Evolutionary conservation across 768 basidiomycete genomes (phyloP).

Genomic region (Boletus coccyginus): DNA sequence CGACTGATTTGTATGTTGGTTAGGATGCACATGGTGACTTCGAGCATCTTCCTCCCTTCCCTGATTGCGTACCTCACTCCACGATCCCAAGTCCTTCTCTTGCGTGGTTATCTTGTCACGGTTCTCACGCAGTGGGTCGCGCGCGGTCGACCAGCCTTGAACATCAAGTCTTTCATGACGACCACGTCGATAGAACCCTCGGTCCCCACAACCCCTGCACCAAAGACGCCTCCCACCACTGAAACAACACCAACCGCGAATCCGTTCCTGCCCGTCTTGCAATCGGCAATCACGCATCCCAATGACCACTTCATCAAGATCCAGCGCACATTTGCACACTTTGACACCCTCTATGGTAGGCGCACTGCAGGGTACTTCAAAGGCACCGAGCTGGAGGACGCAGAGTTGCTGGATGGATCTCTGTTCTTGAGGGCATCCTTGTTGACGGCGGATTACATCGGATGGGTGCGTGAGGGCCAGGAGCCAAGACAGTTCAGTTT

Average conservation of each 20-base stretch:
- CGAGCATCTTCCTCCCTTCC: conserved; percentile 26
- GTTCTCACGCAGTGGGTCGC: conserved; percentile 29
- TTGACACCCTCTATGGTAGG: conserved; percentile 27
- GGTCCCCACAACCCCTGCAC: neutral
- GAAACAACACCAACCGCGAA: conserved; percentile 28
- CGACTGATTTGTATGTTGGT: neutral
- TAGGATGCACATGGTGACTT: conserved; percentile 30
- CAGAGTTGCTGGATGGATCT: conserved; percentile 35
- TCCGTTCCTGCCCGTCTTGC: conserved; percentile 38
- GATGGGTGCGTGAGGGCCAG: conserved; percentile 39
- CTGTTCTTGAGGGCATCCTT: conserved; percentile 30
- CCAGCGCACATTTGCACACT: conserved; percentile 34
- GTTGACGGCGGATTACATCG: conserved; percentile 30
- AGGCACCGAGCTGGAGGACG: conserved; percentile 28
- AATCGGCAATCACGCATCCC: conserved; percentile 35
- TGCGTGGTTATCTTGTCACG: conserved; percentile 29
- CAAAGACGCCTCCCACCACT: neutral
- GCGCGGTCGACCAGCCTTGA: conserved; percentile 28
- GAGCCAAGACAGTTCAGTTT: conserved; percentile 25
- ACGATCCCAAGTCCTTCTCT: conserved; percentile 18
- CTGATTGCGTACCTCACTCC: conserved; percentile 12
- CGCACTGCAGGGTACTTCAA: conserved; percentile 24
- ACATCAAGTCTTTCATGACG: conserved; percentile 30
- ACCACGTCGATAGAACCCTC: conserved; percentile 19
- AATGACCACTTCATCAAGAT: conserved; percentile 32